Evolutionary conservation across 129 eudicot species (phyloP).

Genomic region (Escallonia herrerae): DNA sequence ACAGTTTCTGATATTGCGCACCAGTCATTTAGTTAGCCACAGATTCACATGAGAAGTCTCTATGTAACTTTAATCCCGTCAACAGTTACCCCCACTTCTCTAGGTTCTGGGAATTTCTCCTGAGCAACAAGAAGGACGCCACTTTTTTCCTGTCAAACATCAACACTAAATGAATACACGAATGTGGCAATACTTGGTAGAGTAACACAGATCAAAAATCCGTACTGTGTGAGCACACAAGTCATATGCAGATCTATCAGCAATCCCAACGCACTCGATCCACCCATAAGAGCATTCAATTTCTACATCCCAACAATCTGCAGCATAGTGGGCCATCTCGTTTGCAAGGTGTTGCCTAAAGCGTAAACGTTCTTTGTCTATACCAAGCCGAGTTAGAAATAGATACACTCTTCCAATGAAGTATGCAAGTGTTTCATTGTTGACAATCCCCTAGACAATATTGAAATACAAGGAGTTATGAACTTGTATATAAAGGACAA

Average conservation of each 20-base stretch:
- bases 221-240: conserved; percentile 55
- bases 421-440: conserved; percentile 62
- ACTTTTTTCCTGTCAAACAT: conserved; percentile 47
- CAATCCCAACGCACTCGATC: conserved; percentile 75
- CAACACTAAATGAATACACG: background rate
- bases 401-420: conserved; percentile 62
- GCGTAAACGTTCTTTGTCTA: conserved; percentile 51
- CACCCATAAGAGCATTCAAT: conserved; percentile 62
- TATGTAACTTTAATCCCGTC: too few species aligned
- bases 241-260: conserved; percentile 67
- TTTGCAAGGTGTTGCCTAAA: conserved; percentile 69
- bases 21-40: too few species aligned
- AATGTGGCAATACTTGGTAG: too few species aligned
- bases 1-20: conserved; percentile 37
- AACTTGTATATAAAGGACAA: background rate
- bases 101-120: conserved; percentile 50
- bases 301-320: conserved; percentile 81
- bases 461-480: background rate
- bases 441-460: conserved; percentile 49
- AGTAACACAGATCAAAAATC: background rate
- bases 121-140: conserved; percentile 59
- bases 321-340: conserved; percentile 82
- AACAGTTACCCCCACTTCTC: conserved; percentile 57
- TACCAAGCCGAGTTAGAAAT: conserved; percentile 50
- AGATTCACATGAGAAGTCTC: too few species aligned